These are phyloP conservation scores for Suillus clintonianus DNA, from an alignment of 768 basidiomycete species.

Conservation along the genomic window DNA sequence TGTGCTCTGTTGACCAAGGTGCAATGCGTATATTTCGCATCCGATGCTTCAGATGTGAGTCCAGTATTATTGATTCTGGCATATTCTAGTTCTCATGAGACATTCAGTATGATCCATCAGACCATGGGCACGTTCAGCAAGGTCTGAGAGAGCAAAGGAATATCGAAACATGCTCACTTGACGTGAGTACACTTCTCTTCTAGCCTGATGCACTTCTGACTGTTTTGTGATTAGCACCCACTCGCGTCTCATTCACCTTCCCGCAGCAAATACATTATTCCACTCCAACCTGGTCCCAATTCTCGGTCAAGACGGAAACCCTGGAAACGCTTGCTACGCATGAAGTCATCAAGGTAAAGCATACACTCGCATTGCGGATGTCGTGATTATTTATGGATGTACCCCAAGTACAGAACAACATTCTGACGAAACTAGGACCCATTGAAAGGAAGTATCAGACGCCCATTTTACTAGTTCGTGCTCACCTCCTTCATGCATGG, in stretches of 20 bases:
- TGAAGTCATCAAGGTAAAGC: background rate
- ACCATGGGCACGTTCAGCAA: background rate
- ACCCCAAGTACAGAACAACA: background rate
- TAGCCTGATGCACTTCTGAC: background rate
- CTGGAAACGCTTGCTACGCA: background rate
- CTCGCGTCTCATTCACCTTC: background rate
- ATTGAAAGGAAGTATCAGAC: background rate
- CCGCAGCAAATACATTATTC: background rate
- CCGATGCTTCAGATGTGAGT: background rate
- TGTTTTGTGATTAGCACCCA: background rate
- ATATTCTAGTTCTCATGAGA: background rate
- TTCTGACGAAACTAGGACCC: background rate
- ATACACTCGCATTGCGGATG: background rate
- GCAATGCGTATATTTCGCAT: slow-evolving; percentile 5
- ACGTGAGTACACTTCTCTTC: background rate
- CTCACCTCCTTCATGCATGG: background rate
- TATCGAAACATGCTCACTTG: background rate
- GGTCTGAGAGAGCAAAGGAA: slow-evolving; percentile 2
- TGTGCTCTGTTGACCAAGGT: slow-evolving; percentile 48
- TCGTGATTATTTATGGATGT: background rate
- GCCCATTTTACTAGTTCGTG: background rate
- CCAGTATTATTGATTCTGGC: background rate
- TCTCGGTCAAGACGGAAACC: background rate
- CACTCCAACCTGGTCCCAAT: background rate
- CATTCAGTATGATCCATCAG: background rate